A percentile compares a stretch with the other conserved stretches of the same genome.
Evolutionary conservation across 108 stramenopile genomes (phyloP).

Genomic region (Poteriospumella lacustris): DNA sequence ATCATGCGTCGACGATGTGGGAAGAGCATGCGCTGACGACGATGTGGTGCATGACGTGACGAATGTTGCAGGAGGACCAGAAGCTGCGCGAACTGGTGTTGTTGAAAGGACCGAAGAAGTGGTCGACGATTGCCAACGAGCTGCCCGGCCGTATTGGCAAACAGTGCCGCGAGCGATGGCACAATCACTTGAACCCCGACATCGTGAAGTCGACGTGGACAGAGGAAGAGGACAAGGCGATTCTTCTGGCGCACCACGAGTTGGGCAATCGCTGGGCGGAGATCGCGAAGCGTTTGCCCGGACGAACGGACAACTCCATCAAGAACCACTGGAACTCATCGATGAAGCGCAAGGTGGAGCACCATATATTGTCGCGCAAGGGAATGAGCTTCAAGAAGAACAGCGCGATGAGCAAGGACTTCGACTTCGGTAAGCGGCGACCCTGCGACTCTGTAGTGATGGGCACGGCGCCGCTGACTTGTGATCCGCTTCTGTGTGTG

Average conservation of each 20-base stretch:
- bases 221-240: slow-evolving; percentile 70
- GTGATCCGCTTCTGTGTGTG: too few species aligned
- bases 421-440: too few species aligned
- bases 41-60: background rate
- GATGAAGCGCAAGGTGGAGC: slow-evolving; percentile 66
- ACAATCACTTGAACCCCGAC: slow-evolving; percentile 64
- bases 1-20: background rate
- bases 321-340: slow-evolving; percentile 95
- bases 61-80: slow-evolving; percentile 41
- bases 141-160: slow-evolving; percentile 73
- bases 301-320: slow-evolving; percentile 94
- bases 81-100: slow-evolving; percentile 39
- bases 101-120: slow-evolving; percentile 69
- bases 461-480: too few species aligned
- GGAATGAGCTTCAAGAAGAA: too few species aligned
- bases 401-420: too few species aligned
- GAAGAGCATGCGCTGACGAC: background rate
- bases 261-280: slow-evolving; percentile 64
- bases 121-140: slow-evolving; percentile 80
- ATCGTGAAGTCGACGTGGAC: slow-evolving; percentile 68
- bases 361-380: background rate
- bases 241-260: slow-evolving; percentile 58
- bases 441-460: too few species aligned
- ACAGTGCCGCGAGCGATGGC: slow-evolving; percentile 73
- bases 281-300: slow-evolving; percentile 83